Conservation (phyloP, 169 alveolate species). For the Cryptosporidium sp. region DNA sequence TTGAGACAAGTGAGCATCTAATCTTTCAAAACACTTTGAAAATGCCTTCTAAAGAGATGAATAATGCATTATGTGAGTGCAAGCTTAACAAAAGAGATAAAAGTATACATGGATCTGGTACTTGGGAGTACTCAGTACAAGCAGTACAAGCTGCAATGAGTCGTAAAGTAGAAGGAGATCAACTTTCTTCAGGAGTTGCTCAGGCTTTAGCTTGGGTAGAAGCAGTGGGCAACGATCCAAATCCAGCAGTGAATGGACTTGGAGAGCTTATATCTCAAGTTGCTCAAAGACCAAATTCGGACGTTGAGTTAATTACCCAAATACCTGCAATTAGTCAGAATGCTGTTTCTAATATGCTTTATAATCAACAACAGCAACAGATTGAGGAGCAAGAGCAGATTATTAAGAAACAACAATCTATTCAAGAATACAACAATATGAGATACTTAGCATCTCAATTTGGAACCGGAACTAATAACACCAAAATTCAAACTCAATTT, state of each 20-base stretch:
- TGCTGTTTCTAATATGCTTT: conserved; percentile 69
- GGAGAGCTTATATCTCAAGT: conserved; percentile 73
- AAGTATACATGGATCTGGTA: conserved; percentile 73
- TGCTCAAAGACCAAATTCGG: conserved; percentile 74
- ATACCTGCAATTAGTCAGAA: conserved; percentile 74
- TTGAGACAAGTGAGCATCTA: conserved; percentile 77
- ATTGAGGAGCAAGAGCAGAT: conserved; percentile 16
- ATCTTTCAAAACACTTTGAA: conserved; percentile 75
- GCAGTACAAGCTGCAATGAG: conserved; percentile 74
- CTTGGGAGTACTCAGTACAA: conserved; percentile 75
- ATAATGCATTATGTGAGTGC: conserved; percentile 80
- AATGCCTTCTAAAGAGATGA: conserved; percentile 77
- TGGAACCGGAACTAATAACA: neutral
- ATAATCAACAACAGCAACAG: conserved; percentile 66
- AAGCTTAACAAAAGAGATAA: conserved; percentile 63
- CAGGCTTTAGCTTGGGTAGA: conserved; percentile 75
- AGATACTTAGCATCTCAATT: neutral
- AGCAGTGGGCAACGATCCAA: conserved; percentile 74
- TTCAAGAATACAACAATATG: conserved; percentile 25
- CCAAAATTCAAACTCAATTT: neutral
- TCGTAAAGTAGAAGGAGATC: conserved; percentile 69
- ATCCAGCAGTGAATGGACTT: conserved; percentile 72
- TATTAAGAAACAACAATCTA: conserved; percentile 15
- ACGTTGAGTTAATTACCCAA: conserved; percentile 64
- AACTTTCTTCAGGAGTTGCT: conserved; percentile 73